Conservation (phyloP, 2,329 filamentous ascomycete genomes). For the Fusarium anthophilum region DNA sequence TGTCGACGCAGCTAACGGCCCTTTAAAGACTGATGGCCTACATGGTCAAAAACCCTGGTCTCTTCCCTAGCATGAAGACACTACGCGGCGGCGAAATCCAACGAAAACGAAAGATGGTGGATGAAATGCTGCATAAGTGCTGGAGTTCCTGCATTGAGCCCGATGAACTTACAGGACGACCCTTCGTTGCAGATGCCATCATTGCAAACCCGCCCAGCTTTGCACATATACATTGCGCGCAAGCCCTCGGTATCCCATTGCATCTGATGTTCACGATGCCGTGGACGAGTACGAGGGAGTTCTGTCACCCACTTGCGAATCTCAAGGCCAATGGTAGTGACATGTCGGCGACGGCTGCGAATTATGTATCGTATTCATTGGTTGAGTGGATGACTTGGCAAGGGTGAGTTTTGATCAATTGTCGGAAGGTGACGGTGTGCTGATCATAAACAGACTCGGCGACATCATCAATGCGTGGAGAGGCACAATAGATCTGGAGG, state of each 20-base stretch:
- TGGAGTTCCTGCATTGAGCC: slow-evolving; percentile 42
- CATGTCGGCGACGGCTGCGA: slow-evolving; percentile 59
- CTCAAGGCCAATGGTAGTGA: slow-evolving; percentile 60
- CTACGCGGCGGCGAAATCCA: slow-evolving; percentile 42
- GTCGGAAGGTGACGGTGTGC: rapidly evolving
- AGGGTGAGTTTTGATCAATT: slow-evolving; percentile 50
- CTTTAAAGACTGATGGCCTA: slow-evolving; percentile 22
- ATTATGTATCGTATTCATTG: slow-evolving; percentile 73
- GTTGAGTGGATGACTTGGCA: slow-evolving; percentile 84
- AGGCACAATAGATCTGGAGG: slow-evolving; percentile 12
- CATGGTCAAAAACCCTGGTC: slow-evolving; percentile 46
- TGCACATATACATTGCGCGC: slow-evolving; percentile 58
- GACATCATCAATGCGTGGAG: slow-evolving; percentile 37
- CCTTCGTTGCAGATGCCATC: slow-evolving; percentile 60
- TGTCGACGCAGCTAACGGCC: not conserved
- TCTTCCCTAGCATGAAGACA: slow-evolving; percentile 43
- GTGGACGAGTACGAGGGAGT: slow-evolving; percentile 76
- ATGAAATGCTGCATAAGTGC: slow-evolving; percentile 43
- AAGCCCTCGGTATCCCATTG: slow-evolving; percentile 55
- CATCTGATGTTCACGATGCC: slow-evolving; percentile 72
- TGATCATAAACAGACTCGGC: slow-evolving; percentile 3
- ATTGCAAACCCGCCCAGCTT: slow-evolving; percentile 63
- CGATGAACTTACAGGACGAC: slow-evolving; percentile 12
- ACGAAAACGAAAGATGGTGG: slow-evolving; percentile 41
- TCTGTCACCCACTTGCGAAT: slow-evolving; percentile 78